Base-by-base conservation (phyloP, 2,329 filamentous ascomycete species). In the Paraphoma chrysanthemicola region DNA sequence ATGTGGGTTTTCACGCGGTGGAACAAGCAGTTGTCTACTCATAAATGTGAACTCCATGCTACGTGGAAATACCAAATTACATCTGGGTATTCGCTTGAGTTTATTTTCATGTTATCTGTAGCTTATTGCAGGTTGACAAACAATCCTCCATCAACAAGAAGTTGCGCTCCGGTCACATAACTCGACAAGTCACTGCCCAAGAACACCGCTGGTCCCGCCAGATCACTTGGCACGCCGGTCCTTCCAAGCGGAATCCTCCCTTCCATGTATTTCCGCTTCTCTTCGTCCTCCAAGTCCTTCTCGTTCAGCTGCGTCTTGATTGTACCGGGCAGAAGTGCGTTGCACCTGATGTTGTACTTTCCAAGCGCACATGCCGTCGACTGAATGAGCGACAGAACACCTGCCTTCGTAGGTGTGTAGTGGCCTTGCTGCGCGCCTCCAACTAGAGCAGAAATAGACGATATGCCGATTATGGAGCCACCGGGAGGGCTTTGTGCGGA, bases 321-420 rank as follows among this genome's bases (percentile, higher is more conserved):
- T 0, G 92, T 96, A 0, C 92, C 92, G 0, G 92, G 92, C 12
- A 96, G 78, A 52, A 96, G 77, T 1, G 92, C 91, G 74, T 96
- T 96, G 74, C 92, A 96, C 50, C 92, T 79, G 52, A 96, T 93
- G 5, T 83, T 81, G 74, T 95, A 85, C 69, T 86, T 84, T 0
- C 92, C 92, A 44, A 96, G 77, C 8, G 92, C 91, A 33, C 91
- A 90, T 0, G 92, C 92, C 38, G 87, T 88, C 62, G 88, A 92
- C 80, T 96, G 92, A 86, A 96, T 95, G 44, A 96, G 81, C 45
- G 87, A 90, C 38, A 91, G 73, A 2, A 96, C 84, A 2, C 91
- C 92, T 0, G 92, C 92, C 77, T 96, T 96, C 14, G 92, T 96
- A 16, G 9, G 92, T 14, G 92, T 96, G 78, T 96, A 96, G 73